A percentile compares a stretch with the other conserved stretches of the same genome.
These are phyloP conservation scores for Neofusicoccum parvum DNA, from an alignment of 2,329 filamentous ascomycete species.

Conservation along the genomic window DNA sequence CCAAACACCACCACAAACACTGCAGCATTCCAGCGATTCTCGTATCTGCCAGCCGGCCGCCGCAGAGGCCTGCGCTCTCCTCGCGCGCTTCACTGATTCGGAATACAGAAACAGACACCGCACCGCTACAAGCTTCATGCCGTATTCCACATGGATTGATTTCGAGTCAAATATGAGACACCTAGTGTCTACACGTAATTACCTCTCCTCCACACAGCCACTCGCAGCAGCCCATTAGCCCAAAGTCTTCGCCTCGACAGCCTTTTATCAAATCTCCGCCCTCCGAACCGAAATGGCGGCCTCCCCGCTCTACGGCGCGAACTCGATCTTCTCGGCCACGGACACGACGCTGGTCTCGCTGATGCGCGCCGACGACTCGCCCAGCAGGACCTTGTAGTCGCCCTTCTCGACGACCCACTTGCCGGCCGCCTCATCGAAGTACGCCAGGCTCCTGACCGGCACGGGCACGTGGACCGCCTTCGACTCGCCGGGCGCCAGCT, in stretches of 20 bases:
- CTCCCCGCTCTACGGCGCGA: neutral
- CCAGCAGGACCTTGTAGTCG: slow-evolving; percentile 61
- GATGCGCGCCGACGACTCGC: slow-evolving; percentile 59
- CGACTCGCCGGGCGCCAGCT: slow-evolving; percentile 40
- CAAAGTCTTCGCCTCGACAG: neutral
- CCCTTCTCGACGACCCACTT: slow-evolving; percentile 70
- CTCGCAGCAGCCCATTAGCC: neutral
- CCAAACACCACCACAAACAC: neutral
- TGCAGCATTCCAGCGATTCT: neutral
- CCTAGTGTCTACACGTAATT: neutral
- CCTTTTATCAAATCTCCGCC: neutral
- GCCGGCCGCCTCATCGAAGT: slow-evolving; percentile 63
- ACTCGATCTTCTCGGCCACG: slow-evolving; percentile 1
- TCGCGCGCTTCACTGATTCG: neutral
- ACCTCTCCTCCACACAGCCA: neutral
- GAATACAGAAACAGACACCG: no score
- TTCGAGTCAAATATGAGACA: neutral
- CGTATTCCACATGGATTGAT: neutral
- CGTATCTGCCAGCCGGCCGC: no score
- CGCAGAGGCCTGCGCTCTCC: no score
- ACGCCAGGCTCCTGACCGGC: slow-evolving; percentile 55
- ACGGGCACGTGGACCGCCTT: slow-evolving; percentile 36
- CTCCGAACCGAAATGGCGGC: neutral
- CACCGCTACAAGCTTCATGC: neutral
- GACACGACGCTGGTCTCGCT: neutral